Evolutionary conservation across 129 eudicot species (phyloP).

Genomic region (Pseudognaphalium luteoalbum): DNA sequence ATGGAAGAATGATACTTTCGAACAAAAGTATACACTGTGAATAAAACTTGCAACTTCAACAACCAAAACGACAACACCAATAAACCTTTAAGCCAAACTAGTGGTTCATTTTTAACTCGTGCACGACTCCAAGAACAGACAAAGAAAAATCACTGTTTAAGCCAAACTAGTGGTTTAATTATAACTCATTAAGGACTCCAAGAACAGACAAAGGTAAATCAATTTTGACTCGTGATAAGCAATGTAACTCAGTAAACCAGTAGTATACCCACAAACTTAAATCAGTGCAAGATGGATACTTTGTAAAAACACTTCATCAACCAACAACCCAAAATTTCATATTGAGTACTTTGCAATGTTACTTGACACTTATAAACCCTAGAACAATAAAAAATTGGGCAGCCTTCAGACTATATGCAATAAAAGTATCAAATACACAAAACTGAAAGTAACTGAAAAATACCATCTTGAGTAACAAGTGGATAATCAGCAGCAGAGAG

Average conservation of each 20-base stretch:
- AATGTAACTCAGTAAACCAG: neutral
- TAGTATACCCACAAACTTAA: neutral
- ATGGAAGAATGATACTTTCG: neutral
- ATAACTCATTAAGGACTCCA: neutral
- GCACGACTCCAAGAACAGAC: too few species aligned
- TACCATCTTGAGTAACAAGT: constrained; percentile 97
- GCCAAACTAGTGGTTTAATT: constrained; percentile 1
- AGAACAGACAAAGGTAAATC: constrained; percentile 16
- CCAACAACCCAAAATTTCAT: constrained; percentile 1
- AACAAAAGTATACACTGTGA: neutral
- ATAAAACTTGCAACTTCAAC: neutral
- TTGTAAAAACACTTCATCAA: constrained; percentile 5
- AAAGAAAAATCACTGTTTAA: too few species aligned
- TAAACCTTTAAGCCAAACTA: constrained; percentile 10
- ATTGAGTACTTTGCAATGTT: neutral
- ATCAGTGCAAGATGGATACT: neutral
- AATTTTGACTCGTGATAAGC: neutral
- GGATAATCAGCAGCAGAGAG: constrained; percentile 85
- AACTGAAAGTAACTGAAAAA: neutral
- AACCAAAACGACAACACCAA: neutral
- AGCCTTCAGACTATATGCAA: neutral
- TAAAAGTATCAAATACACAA: neutral
- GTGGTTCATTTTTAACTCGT: constrained; percentile 5
- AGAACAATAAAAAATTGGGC: constrained; percentile 7
- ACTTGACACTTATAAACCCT: constrained; percentile 19